These are phyloP conservation scores for Davidsoniella eucalypti DNA, from an alignment of 2,329 filamentous ascomycete species.

Conservation along the genomic window DNA sequence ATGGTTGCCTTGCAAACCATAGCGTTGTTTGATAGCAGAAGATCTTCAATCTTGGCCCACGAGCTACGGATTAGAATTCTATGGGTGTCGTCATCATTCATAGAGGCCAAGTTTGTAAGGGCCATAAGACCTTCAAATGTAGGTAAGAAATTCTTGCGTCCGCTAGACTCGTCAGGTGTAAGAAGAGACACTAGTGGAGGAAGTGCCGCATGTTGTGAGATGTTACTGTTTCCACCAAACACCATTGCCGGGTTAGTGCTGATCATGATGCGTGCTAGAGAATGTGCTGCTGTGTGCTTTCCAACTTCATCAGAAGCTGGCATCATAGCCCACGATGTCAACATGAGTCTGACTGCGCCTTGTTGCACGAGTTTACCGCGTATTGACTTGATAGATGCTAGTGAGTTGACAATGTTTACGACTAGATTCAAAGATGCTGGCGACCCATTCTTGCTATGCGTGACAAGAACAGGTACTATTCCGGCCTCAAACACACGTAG, in stretches of 20 bases:
- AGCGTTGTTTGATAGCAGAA: constrained; percentile 59
- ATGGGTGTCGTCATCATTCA: constrained; percentile 49
- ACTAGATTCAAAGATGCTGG: constrained; percentile 54
- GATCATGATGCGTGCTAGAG: constrained; percentile 71
- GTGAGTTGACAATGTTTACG: constrained; percentile 58
- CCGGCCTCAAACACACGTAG: constrained; percentile 63
- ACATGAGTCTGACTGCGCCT: constrained; percentile 73
- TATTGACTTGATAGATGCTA: constrained; percentile 57
- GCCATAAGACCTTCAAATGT: constrained; percentile 84
- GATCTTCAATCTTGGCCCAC: constrained; percentile 66
- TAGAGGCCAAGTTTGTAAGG: constrained; percentile 81
- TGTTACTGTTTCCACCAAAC: constrained; percentile 61
- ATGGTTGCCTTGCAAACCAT: constrained; percentile 68
- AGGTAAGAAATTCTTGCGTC: constrained; percentile 64
- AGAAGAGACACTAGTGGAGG: constrained; percentile 66
- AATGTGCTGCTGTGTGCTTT: constrained; percentile 54
- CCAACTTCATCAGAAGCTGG: constrained; percentile 30
- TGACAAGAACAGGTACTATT: constrained; percentile 59
- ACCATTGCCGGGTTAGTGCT: constrained; percentile 71
- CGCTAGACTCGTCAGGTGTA: constrained; percentile 41
- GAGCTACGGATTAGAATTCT: constrained; percentile 54
- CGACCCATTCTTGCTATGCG: constrained; percentile 57
- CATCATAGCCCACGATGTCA: constrained; percentile 51
- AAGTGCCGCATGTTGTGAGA: constrained; percentile 63
- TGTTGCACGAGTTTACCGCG: constrained; percentile 77